These are phyloP conservation scores for Diaporthe vaccinii DNA, from an alignment of 2,329 filamentous ascomycete genomes.

Conservation along the genomic window DNA sequence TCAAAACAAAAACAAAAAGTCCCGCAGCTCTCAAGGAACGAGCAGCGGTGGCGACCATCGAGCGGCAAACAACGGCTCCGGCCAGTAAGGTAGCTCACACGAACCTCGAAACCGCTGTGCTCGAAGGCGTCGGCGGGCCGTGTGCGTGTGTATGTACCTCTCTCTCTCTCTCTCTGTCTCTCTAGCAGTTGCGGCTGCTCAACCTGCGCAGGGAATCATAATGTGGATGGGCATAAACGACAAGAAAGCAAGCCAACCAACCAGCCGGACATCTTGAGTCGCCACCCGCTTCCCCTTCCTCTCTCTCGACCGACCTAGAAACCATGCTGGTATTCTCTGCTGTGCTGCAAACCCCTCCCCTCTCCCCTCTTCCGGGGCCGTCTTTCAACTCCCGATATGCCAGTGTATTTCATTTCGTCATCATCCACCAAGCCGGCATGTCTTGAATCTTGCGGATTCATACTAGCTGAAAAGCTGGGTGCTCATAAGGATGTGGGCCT, in stretches of 20 bases:
- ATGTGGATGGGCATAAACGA: neutral
- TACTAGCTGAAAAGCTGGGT: neutral
- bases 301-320: neutral
- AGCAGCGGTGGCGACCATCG: neutral
- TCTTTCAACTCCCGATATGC: neutral
- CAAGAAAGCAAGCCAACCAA: neutral
- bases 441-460: too few species aligned
- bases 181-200: neutral
- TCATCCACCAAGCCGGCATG: neutral
- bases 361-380: neutral
- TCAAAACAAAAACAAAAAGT: neutral
- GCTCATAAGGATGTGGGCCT: neutral
- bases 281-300: neutral
- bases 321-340: neutral
- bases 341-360: too few species aligned
- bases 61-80: neutral
- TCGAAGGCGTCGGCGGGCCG: neutral
- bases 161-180: neutral
- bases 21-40: neutral
- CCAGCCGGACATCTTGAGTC: neutral
- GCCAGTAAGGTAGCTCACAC: neutral
- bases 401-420: constrained; percentile 26
- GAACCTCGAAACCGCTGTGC: neutral
- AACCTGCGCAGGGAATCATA: constrained; percentile 19
- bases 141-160: neutral